A percentile compares a stretch with the other conserved stretches of the same genome.
These are phyloP conservation scores for Cyclotella kingstonii DNA, from an alignment of 108 stramenopile genomes.

Conservation along the genomic window DNA sequence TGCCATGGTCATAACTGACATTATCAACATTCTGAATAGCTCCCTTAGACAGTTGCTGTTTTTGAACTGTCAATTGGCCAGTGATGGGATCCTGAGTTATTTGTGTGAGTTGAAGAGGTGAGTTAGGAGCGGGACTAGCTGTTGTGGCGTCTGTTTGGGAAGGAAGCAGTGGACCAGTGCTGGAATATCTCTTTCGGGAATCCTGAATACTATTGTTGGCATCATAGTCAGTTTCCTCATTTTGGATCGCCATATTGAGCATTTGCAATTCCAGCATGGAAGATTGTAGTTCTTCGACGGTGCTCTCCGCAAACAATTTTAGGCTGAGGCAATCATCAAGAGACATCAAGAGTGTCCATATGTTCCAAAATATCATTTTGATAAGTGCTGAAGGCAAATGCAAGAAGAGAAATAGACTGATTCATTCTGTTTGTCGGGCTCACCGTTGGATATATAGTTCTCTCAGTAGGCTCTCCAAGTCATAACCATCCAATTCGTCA, in stretches of 20 bases:
- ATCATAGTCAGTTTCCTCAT: slow-evolving; percentile 38
- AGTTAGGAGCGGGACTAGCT: background rate
- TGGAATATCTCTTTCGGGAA: slow-evolving; percentile 8
- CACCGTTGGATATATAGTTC: no score
- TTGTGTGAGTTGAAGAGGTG: slow-evolving; percentile 67
- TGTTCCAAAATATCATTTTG: no score
- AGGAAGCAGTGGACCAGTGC: background rate
- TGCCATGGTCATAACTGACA: background rate
- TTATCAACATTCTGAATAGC: slow-evolving; percentile 1
- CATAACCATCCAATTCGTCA: no score
- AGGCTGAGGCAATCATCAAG: background rate
- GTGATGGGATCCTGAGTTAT: slow-evolving; percentile 73
- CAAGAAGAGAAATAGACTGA: no score
- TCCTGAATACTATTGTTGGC: slow-evolving; percentile 16
- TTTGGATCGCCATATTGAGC: slow-evolving; percentile 56
- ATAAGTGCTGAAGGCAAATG: no score
- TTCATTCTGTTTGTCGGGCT: no score
- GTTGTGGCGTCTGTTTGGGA: background rate
- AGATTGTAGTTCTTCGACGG: slow-evolving; percentile 11
- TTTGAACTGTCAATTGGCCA: slow-evolving; percentile 59
- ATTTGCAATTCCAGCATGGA: slow-evolving; percentile 47
- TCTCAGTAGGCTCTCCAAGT: no score
- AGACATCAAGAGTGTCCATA: no score
- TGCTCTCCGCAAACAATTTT: slow-evolving; percentile 4
- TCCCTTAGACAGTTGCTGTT: slow-evolving; percentile 72